Percentiles rank a stretch among this genome's conserved stretches.
These are phyloP conservation scores for Fusarium vanettenii DNA, from an alignment of 2,329 filamentous ascomycete genomes.

Conservation along the genomic window DNA sequence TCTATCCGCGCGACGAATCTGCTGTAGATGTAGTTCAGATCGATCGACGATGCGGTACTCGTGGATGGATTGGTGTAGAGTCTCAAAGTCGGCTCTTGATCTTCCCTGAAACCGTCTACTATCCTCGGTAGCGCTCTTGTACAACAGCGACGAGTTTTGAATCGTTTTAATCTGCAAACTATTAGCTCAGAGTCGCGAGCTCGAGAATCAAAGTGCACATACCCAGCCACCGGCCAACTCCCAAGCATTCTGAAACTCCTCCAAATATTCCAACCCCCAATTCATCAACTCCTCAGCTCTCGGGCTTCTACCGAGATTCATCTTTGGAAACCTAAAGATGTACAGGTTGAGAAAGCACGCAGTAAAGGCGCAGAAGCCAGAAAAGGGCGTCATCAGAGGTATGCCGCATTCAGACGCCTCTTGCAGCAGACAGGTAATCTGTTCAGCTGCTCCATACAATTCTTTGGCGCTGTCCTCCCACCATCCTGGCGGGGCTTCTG, in stretches of 20 bases:
- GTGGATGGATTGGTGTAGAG: conserved; percentile 35
- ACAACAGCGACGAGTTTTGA: conserved; percentile 32
- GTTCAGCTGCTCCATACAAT: conserved; percentile 51
- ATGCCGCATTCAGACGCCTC: conserved; percentile 52
- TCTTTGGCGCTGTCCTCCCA: conserved; percentile 53
- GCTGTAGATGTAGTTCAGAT: conserved; percentile 35
- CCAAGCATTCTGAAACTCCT: conserved; percentile 39
- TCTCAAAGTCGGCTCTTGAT: conserved; percentile 34
- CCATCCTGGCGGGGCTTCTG: conserved; percentile 51
- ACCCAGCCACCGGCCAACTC: conserved; percentile 40
- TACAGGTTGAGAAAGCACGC: conserved; percentile 57
- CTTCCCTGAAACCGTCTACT: conserved; percentile 29
- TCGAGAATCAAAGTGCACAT: accelerated
- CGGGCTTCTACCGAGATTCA: conserved; percentile 47
- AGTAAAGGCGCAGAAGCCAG: conserved; percentile 59
- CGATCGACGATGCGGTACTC: conserved; percentile 35
- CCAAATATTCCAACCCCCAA: conserved; percentile 31
- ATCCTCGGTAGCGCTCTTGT: conserved; percentile 37
- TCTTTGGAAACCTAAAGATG: conserved; percentile 52
- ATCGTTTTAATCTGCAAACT: conserved; percentile 37
- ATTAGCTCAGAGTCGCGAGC: neutral
- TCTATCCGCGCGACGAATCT: conserved; percentile 35
- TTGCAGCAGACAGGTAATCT: conserved; percentile 49
- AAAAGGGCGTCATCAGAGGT: conserved; percentile 54
- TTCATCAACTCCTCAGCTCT: conserved; percentile 35